Evolutionary conservation across 768 basidiomycete species (phyloP), one percentile per base, ranked within the genome.

Genomic region (Boletus subcaerulescens): DNA sequence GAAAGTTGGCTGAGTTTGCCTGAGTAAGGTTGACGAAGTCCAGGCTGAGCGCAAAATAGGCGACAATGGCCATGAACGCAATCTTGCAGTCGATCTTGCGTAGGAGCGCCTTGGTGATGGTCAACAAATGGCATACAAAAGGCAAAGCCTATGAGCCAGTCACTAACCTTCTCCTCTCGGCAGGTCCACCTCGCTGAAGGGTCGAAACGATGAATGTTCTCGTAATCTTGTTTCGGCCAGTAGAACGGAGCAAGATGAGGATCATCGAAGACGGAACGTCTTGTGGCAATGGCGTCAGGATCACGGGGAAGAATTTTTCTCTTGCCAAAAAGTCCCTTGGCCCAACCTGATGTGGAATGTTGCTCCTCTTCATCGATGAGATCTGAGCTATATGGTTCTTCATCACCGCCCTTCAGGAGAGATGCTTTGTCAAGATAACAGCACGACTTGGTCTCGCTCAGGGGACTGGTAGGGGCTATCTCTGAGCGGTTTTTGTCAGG

Each of bases 11-110:
- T 0, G 80, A 76, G 56, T 84, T 84, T 5, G 84, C 85, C 62
- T 83, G 81, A 31, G 66, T 71, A 48, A 86, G 58, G 57, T 86
- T 86, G 43, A 62, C 69, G 47, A 83, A 73, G 59, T 84, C 82
- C 31, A 83, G 55, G 56, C 81, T 82, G 49, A 83, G 70, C 0
- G 81, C 80, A 3, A 80, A 79, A 59, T 85, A 86, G 63, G 77
- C 78, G 55, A 84, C 71, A 6, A 77, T 76, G 18, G 81, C 78
- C 74, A 78, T 79, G 5, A 79, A 51, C 79, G 85, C 80, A 39
- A 86, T 77, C 56, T 76, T 84, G 78, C 80, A 83, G 60, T 87
- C 83, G 31, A 83, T 74, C 59, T 81, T 83, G 42, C 82, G 71
- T 24, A 83, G 63, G 11, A 83, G 64, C 12, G 71, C 73, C 79